phyloP scores from a whole-genome alignment of 495 filamentous ascomycete genomes.

The Glonium stellatum region DNA sequence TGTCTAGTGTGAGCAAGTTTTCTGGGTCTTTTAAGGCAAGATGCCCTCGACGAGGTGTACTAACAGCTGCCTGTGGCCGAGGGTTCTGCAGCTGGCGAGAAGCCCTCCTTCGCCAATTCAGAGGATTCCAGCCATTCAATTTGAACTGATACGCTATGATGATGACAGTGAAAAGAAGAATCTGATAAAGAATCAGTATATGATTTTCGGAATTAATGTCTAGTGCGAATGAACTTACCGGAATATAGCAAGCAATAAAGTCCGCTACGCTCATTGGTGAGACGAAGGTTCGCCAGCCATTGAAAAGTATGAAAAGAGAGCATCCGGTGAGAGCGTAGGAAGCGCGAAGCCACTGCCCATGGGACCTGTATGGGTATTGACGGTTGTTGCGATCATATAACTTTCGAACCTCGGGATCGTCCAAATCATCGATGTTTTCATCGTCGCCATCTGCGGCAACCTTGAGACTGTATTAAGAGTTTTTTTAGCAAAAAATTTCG shows the following conservation, averaged over 20 bases:
- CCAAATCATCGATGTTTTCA: not conserved
- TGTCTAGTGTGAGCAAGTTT: not conserved
- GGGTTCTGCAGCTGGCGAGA: conserved; percentile 5
- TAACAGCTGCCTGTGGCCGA: not conserved
- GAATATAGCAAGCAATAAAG: conserved; percentile 10
- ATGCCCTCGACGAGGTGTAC: not conserved
- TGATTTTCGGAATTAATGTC: no score
- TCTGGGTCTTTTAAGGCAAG: conserved; percentile 2
- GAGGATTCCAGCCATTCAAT: conserved; percentile 5
- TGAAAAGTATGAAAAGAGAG: conserved; percentile 8
- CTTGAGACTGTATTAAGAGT: not conserved
- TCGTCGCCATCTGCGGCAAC: conserved; percentile 7
- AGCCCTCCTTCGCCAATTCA: not conserved
- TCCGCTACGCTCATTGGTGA: conserved; percentile 1
- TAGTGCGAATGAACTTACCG: not conserved
- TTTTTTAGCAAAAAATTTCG: not conserved
- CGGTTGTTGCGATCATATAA: conserved; percentile 7
- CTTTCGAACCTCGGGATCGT: not conserved
- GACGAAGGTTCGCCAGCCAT: conserved; percentile 12
- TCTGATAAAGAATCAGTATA: not conserved
- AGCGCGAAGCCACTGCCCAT: conserved; percentile 11
- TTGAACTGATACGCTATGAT: conserved; percentile 1
- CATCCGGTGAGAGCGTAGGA: not conserved
- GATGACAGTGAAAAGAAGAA: conserved; percentile 1
- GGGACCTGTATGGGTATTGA: conserved; percentile 7